Percentiles rank a stretch among this genome's conserved stretches.
These are phyloP conservation scores for Floccularia luteovirens DNA, from an alignment of 768 basidiomycete genomes.

Conservation along the genomic window DNA sequence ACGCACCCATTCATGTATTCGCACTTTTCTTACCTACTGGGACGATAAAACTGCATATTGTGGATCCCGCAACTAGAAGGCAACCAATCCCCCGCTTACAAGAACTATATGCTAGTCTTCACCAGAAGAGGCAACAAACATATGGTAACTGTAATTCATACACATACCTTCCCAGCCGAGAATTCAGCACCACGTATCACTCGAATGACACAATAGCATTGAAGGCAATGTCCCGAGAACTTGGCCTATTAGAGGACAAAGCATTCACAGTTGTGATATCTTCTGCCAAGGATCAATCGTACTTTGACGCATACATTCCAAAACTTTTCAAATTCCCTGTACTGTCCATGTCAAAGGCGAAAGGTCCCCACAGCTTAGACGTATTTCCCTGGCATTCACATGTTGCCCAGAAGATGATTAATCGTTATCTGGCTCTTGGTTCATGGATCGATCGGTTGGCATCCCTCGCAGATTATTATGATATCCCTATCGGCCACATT, in stretches of 20 bases:
- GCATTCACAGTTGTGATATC: constrained; percentile 77
- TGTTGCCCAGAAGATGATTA: constrained; percentile 77
- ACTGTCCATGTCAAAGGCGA: constrained; percentile 79
- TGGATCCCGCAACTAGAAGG: constrained; percentile 84
- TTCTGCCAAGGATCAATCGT: constrained; percentile 75
- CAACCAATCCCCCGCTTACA: constrained; percentile 76
- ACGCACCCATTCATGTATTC: constrained; percentile 76
- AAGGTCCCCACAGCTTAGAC: constrained; percentile 63
- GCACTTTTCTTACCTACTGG: constrained; percentile 77
- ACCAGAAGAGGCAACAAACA: constrained; percentile 38
- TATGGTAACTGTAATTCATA: constrained; percentile 40
- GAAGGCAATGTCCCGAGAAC: constrained; percentile 82
- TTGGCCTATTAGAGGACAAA: constrained; percentile 67
- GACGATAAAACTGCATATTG: constrained; percentile 71
- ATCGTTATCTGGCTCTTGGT: constrained; percentile 72
- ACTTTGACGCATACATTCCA: constrained; percentile 68
- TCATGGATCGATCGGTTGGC: constrained; percentile 75
- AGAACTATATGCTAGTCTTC: constrained; percentile 61
- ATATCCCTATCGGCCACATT: constrained; percentile 88
- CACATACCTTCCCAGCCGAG: constrained; percentile 53
- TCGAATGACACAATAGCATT: constrained; percentile 72
- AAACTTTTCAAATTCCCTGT: constrained; percentile 82
- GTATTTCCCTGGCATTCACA: constrained; percentile 87
- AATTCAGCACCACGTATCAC: constrained; percentile 71
- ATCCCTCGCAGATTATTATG: constrained; percentile 82